Evolutionary conservation across 805 yeast genomes (phyloP).

Genomic region (Barnettozyma sp.): DNA sequence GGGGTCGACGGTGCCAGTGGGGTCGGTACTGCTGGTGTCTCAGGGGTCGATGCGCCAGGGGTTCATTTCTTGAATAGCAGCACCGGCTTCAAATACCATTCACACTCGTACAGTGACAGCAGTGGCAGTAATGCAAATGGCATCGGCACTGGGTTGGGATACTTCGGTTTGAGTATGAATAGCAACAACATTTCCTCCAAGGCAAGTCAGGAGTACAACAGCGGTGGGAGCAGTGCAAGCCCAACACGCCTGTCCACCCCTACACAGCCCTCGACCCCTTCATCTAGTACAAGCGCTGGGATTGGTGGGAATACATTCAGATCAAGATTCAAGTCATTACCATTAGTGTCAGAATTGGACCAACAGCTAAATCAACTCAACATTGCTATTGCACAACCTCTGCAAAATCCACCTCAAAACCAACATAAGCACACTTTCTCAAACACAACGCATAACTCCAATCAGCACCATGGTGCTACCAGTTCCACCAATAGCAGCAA

Average conservation of each 20-base stretch:
- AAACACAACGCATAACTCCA: too few species aligned
- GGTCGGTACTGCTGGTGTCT: too few species aligned
- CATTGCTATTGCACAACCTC: conserved; percentile 21
- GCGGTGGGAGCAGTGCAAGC: conserved; percentile 4
- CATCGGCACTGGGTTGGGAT: too few species aligned
- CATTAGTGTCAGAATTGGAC: conserved; percentile 31
- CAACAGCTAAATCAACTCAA: conserved; percentile 24
- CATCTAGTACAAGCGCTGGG: conserved; percentile 17
- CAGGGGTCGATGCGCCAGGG: too few species aligned
- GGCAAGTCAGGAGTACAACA: conserved; percentile 3
- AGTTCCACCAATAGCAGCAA: conserved; percentile 1
- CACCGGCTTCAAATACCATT: conserved; percentile 14
- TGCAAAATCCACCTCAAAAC: conserved; percentile 5
- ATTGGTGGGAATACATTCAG: conserved; percentile 24
- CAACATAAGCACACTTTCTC: too few species aligned
- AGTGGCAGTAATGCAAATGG: too few species aligned
- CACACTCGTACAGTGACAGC: conserved; percentile 3
- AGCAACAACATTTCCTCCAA: not conserved
- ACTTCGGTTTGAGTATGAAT: too few species aligned
- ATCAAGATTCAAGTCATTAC: conserved; percentile 27
- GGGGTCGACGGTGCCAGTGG: too few species aligned
- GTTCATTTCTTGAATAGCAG: too few species aligned
- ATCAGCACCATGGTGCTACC: too few species aligned
- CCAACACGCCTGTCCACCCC: conserved; percentile 6
- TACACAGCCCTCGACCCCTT: conserved; percentile 15